phyloP scores from a whole-genome alignment of 176 grass and related monocot genomes.

The Oryza australiensis region DNA sequence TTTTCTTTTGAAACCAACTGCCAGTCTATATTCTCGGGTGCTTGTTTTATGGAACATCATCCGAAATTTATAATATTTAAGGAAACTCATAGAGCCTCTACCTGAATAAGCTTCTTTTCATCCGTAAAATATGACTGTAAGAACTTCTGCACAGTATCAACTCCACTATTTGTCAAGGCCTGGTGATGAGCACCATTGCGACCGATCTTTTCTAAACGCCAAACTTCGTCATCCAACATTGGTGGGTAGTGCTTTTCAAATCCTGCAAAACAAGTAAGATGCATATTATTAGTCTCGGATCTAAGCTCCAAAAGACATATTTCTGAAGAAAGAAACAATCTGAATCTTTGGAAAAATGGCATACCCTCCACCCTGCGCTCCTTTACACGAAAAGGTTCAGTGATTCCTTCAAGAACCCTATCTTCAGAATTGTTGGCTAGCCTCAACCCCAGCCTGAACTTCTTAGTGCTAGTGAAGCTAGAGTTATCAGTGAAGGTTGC shows the following conservation, averaged over 20 bases:
- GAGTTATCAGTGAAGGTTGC: slow-evolving; percentile 64
- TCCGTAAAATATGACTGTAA: slow-evolving; percentile 47
- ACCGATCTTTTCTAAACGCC: slow-evolving; percentile 50
- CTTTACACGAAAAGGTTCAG: slow-evolving; percentile 52
- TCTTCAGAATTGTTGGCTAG: slow-evolving; percentile 31
- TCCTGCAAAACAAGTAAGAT: slow-evolving; percentile 28
- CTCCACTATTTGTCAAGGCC: slow-evolving; percentile 37
- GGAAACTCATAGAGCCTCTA: slow-evolving; percentile 17
- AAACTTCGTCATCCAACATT: slow-evolving; percentile 42
- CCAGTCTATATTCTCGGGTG: background rate
- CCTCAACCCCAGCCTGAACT: slow-evolving; percentile 61
- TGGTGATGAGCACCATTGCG: slow-evolving; percentile 35
- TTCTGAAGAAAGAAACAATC: slow-evolving; percentile 4
- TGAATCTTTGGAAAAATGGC: background rate
- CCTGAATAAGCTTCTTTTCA: slow-evolving; percentile 42
- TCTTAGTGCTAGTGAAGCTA: slow-evolving; percentile 59
- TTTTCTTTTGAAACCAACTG: too few species aligned
- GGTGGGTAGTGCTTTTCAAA: slow-evolving; percentile 56
- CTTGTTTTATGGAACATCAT: background rate
- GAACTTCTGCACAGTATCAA: slow-evolving; percentile 44
- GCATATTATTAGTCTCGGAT: background rate
- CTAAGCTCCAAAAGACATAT: background rate
- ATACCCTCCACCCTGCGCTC: slow-evolving; percentile 64
- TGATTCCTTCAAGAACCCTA: slow-evolving; percentile 59
- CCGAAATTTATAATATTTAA: background rate